Conservation (phyloP, 169 alveolate species). For the Eimeria maxima region DNA sequence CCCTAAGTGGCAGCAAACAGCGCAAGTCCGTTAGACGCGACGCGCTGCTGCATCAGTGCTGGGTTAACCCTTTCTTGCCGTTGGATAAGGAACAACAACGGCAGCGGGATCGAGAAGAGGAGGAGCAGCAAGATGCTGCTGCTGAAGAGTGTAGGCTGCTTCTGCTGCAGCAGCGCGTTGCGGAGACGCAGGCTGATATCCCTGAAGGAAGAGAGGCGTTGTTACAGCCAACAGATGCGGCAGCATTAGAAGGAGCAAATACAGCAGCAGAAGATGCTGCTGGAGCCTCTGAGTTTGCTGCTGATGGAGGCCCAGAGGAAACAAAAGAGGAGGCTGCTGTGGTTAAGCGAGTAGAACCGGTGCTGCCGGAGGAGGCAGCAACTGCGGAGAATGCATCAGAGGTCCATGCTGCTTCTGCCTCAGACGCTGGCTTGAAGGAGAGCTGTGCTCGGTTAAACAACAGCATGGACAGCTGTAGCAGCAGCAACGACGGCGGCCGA, state of each 20-base stretch:
- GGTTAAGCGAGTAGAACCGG: slow-evolving; percentile 10
- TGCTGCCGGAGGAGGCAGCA: neutral
- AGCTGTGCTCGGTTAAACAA: neutral
- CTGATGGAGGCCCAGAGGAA: neutral
- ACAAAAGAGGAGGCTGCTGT: neutral
- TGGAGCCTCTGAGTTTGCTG: slow-evolving; percentile 52
- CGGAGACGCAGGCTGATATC: neutral
- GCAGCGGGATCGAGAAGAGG: slow-evolving; percentile 48
- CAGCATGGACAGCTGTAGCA: neutral
- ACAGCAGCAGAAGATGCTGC: slow-evolving; percentile 19
- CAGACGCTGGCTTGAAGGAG: neutral
- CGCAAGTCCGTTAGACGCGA: slow-evolving; percentile 49
- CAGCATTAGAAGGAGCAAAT: slow-evolving; percentile 41
- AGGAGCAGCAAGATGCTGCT: slow-evolving; percentile 50
- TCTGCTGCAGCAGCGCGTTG: slow-evolving; percentile 73
- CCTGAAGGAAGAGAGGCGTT: neutral
- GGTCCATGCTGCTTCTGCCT: neutral
- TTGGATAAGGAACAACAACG: slow-evolving; percentile 63
- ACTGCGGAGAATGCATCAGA: neutral
- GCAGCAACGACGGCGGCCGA: slow-evolving; percentile 13
- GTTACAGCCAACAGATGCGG: neutral
- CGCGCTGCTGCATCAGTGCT: slow-evolving; percentile 73
- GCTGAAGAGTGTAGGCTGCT: slow-evolving; percentile 58
- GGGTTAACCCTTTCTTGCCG: slow-evolving; percentile 38
- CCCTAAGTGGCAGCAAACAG: slow-evolving; percentile 57